Base-by-base conservation (phyloP, 163 green algal genomes). In the Chlamydomonas reinhardtii region DNA sequence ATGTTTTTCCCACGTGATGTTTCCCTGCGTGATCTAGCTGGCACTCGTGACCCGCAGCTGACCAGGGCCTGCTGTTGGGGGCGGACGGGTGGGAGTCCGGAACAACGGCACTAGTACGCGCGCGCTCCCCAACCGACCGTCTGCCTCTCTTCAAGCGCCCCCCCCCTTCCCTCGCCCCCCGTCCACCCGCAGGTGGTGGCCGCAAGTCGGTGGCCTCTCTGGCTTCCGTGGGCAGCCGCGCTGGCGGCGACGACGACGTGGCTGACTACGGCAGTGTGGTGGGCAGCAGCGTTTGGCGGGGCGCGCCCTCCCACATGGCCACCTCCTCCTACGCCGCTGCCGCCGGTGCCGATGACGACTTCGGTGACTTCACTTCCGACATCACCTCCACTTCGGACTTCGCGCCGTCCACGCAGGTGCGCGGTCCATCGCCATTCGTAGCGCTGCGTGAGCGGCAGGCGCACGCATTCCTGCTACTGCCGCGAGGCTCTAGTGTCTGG, bases 301-400 rank as follows among this genome's bases (percentile, higher is more conserved):
- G 48, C 48, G 82, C 72, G 37, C 82, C 82, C 12, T 82, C 72
- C 4, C 72, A 82, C 6, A 86, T 86, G 80, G 82, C 82, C 22
- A 87, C 82, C 25, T 75, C 72, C 48, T 87, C 82, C 22, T 81
- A 82, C 39, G 82, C 82, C 8, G 82, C 82, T 0, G 72, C 82
- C 6, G 82, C 82, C 4, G 82, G 82, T 32, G 82, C 82, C 1
- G 82, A 87, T 24, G 82, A 87, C 61, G 82, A 87, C 61, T 87
- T 87, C 31, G 82, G 82, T 8, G 82, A 87, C 72, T 87, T 87
- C 61, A 87, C 82, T 61, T 78, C 65, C 29, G 82, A 87, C 72
- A 82, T 87, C 71, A 87, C 82, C 29, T 76, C 61, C 37, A 82
- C 72, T 9, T 82, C 72, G 2, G 82, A 87, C 72, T 87, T 87